phyloP scores from a whole-genome alignment of 257 asterid genomes.

The Fraxinus anomala region DNA sequence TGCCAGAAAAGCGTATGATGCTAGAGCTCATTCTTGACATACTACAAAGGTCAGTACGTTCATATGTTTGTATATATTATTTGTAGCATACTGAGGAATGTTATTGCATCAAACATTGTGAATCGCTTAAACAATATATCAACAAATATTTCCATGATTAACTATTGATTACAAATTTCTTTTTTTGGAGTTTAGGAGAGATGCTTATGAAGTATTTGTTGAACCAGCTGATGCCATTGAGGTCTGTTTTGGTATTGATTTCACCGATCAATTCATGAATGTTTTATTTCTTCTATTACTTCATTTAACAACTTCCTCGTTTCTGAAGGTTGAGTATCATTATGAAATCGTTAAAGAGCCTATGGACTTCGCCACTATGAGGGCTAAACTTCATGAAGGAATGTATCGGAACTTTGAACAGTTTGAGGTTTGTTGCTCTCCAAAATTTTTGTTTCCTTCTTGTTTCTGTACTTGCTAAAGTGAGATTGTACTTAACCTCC shows the following conservation, averaged over 20 bases:
- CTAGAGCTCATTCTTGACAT: conserved; percentile 76
- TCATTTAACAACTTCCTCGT: neutral
- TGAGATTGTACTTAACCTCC: neutral
- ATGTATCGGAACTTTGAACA: conserved; percentile 69
- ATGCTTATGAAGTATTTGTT: conserved; percentile 70
- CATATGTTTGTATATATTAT: neutral
- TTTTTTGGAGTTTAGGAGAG: conserved; percentile 55
- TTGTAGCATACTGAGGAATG: neutral
- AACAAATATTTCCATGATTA: neutral
- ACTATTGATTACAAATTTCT: neutral
- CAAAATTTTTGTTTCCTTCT: neutral
- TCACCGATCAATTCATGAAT: neutral
- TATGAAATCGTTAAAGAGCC: conserved; percentile 74
- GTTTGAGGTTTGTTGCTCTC: conserved; percentile 59
- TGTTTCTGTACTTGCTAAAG: neutral
- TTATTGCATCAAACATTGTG: neutral
- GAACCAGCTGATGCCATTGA: conserved; percentile 79
- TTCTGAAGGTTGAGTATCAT: conserved; percentile 71
- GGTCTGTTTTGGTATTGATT: conserved; percentile 36
- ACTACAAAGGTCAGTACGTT: conserved; percentile 57
- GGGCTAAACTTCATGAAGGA: conserved; percentile 93
- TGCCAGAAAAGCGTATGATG: conserved; percentile 67
- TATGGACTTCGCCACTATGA: conserved; percentile 93
- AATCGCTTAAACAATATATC: neutral
- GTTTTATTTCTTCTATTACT: neutral